These are phyloP conservation scores for Sorghum bicolor DNA, from an alignment of 176 grass and related monocot genomes.

Conservation along the genomic window DNA sequence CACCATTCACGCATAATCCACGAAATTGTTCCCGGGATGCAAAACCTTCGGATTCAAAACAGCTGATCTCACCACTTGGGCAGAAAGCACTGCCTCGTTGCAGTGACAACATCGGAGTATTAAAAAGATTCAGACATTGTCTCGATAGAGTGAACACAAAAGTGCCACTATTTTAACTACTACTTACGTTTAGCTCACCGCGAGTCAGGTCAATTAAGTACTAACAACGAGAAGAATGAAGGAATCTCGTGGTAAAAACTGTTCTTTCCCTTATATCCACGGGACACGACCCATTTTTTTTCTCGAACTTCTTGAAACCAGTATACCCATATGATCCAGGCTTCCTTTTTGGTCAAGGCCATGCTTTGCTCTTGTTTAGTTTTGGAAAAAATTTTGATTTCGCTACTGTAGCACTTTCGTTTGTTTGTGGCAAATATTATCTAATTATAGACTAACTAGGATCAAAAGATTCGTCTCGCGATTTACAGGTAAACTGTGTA, in stretches of 20 bases:
- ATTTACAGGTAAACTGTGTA: too few relatives aligned
- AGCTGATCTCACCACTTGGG: background rate
- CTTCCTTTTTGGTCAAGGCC: constrained; percentile 29
- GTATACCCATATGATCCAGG: background rate
- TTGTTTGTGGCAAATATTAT: too few relatives aligned
- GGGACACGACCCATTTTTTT: too few relatives aligned
- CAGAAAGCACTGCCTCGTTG: background rate
- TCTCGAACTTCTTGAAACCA: too few relatives aligned
- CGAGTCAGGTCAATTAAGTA: background rate
- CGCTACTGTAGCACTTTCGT: too few relatives aligned
- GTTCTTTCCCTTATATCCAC: constrained; percentile 27
- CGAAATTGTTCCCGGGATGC: background rate
- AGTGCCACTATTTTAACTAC: constrained; percentile 20
- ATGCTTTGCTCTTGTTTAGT: too few relatives aligned
- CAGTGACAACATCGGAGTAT: background rate
- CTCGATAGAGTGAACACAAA: constrained; percentile 9
- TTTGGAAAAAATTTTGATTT: too few relatives aligned
- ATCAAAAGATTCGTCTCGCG: too few relatives aligned
- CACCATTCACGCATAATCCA: background rate
- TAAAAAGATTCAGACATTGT: background rate
- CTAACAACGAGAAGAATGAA: constrained; percentile 48
- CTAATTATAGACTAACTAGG: too few relatives aligned
- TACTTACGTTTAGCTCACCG: background rate
- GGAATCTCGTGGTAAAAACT: constrained; percentile 39
- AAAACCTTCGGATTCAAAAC: background rate